A percentile compares a stretch with the other conserved stretches of the same genome.
phyloP scores from a whole-genome alignment of 805 yeast species.

The Kluyveromyces wickerhamii region DNA sequence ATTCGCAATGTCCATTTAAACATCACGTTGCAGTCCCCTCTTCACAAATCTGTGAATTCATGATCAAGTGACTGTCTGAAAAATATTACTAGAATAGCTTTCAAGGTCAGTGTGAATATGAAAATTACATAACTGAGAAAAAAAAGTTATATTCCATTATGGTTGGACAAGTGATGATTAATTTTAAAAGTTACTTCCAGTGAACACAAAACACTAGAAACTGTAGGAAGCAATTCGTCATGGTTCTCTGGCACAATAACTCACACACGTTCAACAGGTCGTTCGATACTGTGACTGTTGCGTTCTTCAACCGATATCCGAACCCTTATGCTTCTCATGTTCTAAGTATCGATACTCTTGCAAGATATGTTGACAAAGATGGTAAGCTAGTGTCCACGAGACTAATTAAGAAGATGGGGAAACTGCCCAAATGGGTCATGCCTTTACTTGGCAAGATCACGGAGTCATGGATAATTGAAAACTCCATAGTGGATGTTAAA shows the following conservation, averaged over 20 bases:
- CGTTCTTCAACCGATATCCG: conserved; percentile 65
- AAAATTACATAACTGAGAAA: no score
- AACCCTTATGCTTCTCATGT: conserved; percentile 84
- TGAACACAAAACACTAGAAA: no score
- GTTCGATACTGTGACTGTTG: conserved; percentile 66
- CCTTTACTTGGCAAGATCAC: conserved; percentile 66
- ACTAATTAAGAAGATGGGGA: conserved; percentile 68
- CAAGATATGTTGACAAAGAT: conserved; percentile 45
- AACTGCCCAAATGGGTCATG: conserved; percentile 69
- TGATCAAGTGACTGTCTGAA: no score
- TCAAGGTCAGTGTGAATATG: no score
- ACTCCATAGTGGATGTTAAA: conserved; percentile 61
- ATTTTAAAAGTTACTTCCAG: no score
- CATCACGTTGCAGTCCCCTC: no score
- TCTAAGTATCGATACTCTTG: conserved; percentile 70
- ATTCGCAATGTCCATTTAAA: no score
- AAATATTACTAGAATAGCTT: no score
- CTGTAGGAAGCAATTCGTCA: no score
- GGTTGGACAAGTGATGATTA: no score
- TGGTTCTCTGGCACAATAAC: conserved; percentile 59
- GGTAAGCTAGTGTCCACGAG: conserved; percentile 69
- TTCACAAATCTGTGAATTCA: no score
- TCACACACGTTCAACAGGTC: conserved; percentile 52
- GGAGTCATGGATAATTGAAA: conserved; percentile 77
- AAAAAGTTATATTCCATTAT: no score